These are phyloP conservation scores for Barbatosphaeria neglecta DNA, from an alignment of 495 filamentous ascomycete genomes.

Conservation along the genomic window DNA sequence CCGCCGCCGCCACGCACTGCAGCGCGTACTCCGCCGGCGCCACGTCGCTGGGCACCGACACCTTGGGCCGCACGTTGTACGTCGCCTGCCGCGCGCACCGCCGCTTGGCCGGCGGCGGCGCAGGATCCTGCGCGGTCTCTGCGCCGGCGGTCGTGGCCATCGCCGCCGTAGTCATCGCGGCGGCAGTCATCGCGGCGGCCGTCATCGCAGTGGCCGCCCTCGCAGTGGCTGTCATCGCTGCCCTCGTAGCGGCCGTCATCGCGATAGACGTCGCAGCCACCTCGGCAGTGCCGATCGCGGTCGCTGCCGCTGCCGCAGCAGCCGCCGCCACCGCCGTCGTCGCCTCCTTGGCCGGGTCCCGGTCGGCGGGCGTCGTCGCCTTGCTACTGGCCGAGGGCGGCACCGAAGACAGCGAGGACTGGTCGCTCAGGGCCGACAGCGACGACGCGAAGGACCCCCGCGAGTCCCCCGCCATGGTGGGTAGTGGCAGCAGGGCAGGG, in stretches of 20 bases:
- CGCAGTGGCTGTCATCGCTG: too few species aligned
- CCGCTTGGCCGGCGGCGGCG: background rate
- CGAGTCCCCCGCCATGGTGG: background rate
- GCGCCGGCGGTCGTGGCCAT: too few species aligned
- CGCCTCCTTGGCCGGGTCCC: too few species aligned
- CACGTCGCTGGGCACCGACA: conserved; percentile 69
- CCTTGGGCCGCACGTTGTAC: conserved; percentile 54
- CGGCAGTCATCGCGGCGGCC: too few species aligned
- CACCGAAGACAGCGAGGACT: conserved; percentile 32
- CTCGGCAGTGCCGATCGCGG: too few species aligned
- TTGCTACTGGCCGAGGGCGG: conserved; percentile 41
- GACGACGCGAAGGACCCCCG: conserved; percentile 5
- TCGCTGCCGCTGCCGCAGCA: too few species aligned
- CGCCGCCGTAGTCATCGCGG: too few species aligned
- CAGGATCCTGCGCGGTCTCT: conserved; percentile 8
- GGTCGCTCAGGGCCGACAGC: conserved; percentile 19
- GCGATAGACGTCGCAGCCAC: too few species aligned
- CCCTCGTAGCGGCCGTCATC: too few species aligned
- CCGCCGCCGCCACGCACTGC: conserved; percentile 79
- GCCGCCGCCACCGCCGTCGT: too few species aligned
- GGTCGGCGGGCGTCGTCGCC: conserved; percentile 42
- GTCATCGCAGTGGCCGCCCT: too few species aligned
- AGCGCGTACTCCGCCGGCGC: conserved; percentile 65
- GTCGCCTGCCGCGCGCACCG: conserved; percentile 14
- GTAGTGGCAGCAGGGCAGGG: too few species aligned